Conservation (phyloP, 805 yeast genomes). For the Suhomyces sp. region DNA sequence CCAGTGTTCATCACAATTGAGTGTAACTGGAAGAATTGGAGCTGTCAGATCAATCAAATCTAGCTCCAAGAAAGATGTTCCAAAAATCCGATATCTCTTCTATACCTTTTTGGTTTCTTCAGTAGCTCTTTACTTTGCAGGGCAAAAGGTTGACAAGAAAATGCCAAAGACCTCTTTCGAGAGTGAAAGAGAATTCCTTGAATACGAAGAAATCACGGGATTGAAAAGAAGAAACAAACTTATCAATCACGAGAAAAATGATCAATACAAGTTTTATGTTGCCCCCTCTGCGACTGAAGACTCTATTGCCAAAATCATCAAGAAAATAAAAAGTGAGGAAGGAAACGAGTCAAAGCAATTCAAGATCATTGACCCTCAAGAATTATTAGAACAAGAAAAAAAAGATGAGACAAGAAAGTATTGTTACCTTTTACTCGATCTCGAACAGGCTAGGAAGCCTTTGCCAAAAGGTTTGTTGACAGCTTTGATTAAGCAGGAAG, state of each 20-base stretch:
- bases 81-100: conserved; percentile 36
- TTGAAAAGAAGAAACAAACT: conserved; percentile 49
- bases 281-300: conserved; percentile 31
- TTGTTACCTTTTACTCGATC: conserved; percentile 52
- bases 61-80: conserved; percentile 14
- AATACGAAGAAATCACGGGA: conserved; percentile 49
- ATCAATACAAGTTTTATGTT: conserved; percentile 42
- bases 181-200: conserved; percentile 49
- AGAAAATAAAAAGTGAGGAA: conserved; percentile 9
- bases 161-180: conserved; percentile 37
- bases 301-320: conserved; percentile 19
- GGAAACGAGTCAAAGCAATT: conserved; percentile 21
- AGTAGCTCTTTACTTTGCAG: conserved; percentile 31
- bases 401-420: conserved; percentile 45
- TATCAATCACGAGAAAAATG: conserved; percentile 35
- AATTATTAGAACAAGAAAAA: conserved; percentile 48
- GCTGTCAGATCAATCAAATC: conserved; percentile 3
- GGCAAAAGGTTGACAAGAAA: conserved; percentile 27
- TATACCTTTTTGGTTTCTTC: conserved; percentile 35
- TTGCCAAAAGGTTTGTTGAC: conserved; percentile 50
- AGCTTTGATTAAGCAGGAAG: conserved; percentile 45
- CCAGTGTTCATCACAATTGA: too few relatives aligned
- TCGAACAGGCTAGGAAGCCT: conserved; percentile 25
- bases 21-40: too few relatives aligned
- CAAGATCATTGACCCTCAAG: conserved; percentile 50